Conservation (phyloP, 306 rosid species). For the Sicyos edulis region DNA sequence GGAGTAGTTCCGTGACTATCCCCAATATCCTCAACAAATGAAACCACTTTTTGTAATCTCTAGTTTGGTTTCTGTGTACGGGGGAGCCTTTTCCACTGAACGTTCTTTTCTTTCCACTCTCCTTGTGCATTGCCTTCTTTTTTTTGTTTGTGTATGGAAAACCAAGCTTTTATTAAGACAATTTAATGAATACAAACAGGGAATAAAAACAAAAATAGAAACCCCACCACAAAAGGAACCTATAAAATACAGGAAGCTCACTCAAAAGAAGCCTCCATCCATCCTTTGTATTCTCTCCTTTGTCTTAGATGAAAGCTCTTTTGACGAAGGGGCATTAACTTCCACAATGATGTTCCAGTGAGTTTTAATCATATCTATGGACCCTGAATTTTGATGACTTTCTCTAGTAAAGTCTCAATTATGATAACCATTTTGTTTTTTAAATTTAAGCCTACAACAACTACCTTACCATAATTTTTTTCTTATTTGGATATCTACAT, state of each 20-base stretch:
- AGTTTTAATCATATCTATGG: background rate
- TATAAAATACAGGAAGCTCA: background rate
- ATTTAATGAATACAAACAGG: background rate
- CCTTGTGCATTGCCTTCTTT: background rate
- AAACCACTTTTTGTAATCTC: background rate
- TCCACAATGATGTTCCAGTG: background rate
- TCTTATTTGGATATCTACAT: too few relatives aligned
- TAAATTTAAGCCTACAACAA: too few relatives aligned
- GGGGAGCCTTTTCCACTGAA: background rate
- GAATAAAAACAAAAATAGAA: background rate
- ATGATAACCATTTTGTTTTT: too few relatives aligned
- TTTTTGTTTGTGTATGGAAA: background rate
- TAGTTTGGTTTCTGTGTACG: background rate
- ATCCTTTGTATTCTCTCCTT: slow-evolving; percentile 3
- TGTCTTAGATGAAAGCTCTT: background rate
- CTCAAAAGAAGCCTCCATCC: background rate
- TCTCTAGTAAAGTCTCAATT: background rate
- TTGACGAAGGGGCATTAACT: background rate
- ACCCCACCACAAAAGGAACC: background rate
- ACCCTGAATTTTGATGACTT: background rate
- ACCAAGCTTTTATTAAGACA: background rate
- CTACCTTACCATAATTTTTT: too few relatives aligned
- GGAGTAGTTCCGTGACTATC: background rate
- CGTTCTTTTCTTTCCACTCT: background rate
- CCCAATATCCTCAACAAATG: background rate